Evolutionary conservation across 768 basidiomycete genomes (phyloP).

Genomic region (Mycena olivaceomarginata): DNA sequence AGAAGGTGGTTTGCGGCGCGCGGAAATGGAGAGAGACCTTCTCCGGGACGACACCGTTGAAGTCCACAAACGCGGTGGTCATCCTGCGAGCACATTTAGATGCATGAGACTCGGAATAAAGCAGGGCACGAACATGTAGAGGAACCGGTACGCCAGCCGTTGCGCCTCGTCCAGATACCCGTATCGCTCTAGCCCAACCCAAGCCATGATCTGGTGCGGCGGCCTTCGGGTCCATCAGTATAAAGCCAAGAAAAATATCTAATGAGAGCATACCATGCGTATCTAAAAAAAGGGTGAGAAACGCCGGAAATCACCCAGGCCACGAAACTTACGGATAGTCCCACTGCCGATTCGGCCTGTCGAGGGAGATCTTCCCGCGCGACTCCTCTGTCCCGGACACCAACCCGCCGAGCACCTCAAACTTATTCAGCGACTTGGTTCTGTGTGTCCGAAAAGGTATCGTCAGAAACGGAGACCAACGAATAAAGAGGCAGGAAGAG

Average conservation of each 20-base stretch:
- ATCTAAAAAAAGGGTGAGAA: slow-evolving; percentile 60
- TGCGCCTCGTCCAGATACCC: slow-evolving; percentile 96
- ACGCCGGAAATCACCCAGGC: slow-evolving; percentile 8
- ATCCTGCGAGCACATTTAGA: slow-evolving; percentile 70
- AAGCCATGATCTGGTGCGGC: slow-evolving; percentile 99
- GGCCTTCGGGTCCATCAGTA: slow-evolving; percentile 70
- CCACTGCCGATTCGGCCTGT: slow-evolving; percentile 99
- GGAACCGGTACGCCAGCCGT: slow-evolving; percentile 94
- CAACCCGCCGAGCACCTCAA: slow-evolving; percentile 96
- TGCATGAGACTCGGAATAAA: neutral
- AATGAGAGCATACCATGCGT: slow-evolving; percentile 73
- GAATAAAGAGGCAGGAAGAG: slow-evolving; percentile 13
- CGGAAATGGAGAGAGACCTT: slow-evolving; percentile 71
- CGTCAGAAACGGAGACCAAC: slow-evolving; percentile 42
- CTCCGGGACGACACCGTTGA: slow-evolving; percentile 98
- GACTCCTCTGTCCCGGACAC: slow-evolving; percentile 98
- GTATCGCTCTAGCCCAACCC: slow-evolving; percentile 98
- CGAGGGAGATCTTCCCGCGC: slow-evolving; percentile 95
- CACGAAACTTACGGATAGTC: slow-evolving; percentile 88
- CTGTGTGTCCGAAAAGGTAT: slow-evolving; percentile 60
- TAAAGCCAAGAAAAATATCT: slow-evolving; percentile 3
- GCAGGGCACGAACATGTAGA: slow-evolving; percentile 86
- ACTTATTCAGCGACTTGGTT: slow-evolving; percentile 92
- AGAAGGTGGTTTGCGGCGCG: slow-evolving; percentile 27
- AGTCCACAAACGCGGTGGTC: slow-evolving; percentile 96